Evolutionary conservation across 768 basidiomycete species (phyloP).

Genomic region (Rhizopogon vinicolor): DNA sequence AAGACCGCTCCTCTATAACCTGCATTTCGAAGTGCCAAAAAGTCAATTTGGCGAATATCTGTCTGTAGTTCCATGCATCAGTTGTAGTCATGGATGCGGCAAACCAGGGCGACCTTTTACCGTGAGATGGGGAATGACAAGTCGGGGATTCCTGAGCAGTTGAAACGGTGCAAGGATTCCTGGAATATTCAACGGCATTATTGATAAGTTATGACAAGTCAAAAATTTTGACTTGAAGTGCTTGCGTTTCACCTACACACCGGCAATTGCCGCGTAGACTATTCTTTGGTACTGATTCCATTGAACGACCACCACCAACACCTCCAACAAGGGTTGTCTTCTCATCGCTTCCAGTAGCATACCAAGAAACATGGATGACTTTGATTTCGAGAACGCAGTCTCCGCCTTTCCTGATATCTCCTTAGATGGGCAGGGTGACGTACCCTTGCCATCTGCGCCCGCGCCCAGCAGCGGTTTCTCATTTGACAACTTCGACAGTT

Average conservation of each 20-base stretch:
- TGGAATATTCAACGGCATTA: slow-evolving; percentile 73
- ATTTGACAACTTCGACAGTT: slow-evolving; percentile 60
- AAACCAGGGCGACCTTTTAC: slow-evolving; percentile 53
- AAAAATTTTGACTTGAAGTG: too few species aligned
- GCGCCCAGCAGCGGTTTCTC: slow-evolving; percentile 47
- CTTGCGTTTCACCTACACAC: not conserved
- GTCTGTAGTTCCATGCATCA: slow-evolving; percentile 33
- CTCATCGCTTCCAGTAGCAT: not conserved
- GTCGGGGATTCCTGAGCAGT: slow-evolving; percentile 59
- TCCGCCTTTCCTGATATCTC: slow-evolving; percentile 85
- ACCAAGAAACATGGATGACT: slow-evolving; percentile 34
- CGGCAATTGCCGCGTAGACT: not conserved
- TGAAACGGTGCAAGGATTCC: slow-evolving; percentile 69
- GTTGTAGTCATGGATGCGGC: slow-evolving; percentile 2
- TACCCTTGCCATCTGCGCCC: slow-evolving; percentile 36
- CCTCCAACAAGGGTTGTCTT: not conserved
- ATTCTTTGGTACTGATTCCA: not conserved
- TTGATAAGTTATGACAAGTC: too few species aligned
- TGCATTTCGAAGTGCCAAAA: slow-evolving; percentile 59
- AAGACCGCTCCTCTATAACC: slow-evolving; percentile 91
- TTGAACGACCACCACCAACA: not conserved
- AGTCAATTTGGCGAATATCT: slow-evolving; percentile 87
- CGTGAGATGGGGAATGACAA: slow-evolving; percentile 59
- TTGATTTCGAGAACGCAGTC: slow-evolving; percentile 80
- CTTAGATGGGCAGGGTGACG: slow-evolving; percentile 59